These are phyloP conservation scores for Crithidia fasciculata DNA, from an alignment of 208 protist species.

Conservation along the genomic window DNA sequence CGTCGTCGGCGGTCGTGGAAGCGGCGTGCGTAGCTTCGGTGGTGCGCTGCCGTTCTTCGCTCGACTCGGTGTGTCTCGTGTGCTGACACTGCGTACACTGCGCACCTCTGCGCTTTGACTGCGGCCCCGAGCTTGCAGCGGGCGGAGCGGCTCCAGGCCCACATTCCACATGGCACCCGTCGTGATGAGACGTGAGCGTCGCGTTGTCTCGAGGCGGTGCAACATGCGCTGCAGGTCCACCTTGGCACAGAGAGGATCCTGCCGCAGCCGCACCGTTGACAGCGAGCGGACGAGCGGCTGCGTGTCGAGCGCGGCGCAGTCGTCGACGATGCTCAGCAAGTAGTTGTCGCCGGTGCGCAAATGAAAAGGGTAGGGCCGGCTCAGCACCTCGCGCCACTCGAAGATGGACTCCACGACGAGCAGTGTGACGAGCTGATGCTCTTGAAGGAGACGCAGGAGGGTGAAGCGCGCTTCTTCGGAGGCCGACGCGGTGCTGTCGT, in stretches of 20 bases:
- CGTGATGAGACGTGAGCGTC: slow-evolving; percentile 43
- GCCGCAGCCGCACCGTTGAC: slow-evolving; percentile 44
- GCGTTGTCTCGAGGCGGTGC: slow-evolving; percentile 38
- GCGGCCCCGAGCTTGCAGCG: slow-evolving; percentile 5
- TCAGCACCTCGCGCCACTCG: slow-evolving; percentile 69
- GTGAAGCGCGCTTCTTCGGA: slow-evolving; percentile 51
- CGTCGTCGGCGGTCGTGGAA: neutral
- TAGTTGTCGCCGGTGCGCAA: slow-evolving; percentile 56
- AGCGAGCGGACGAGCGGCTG: slow-evolving; percentile 41
- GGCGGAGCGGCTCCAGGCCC: slow-evolving; percentile 37
- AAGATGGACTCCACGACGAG: slow-evolving; percentile 65
- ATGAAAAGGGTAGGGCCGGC: slow-evolving; percentile 62
- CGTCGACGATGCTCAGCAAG: slow-evolving; percentile 52
- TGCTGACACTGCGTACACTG: neutral
- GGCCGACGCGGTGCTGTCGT: slow-evolving; percentile 14
- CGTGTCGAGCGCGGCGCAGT: slow-evolving; percentile 45
- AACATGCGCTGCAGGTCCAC: slow-evolving; percentile 38
- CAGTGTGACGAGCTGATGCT: slow-evolving; percentile 61
- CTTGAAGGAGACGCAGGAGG: slow-evolving; percentile 46
- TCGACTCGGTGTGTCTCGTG: neutral
- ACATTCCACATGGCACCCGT: slow-evolving; percentile 41
- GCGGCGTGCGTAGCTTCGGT: neutral
- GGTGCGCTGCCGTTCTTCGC: neutral
- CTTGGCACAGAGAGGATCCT: slow-evolving; percentile 55
- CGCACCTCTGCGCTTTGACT: slow-evolving; percentile 9